Percentiles rank a stretch among this genome's conserved stretches.
Evolutionary conservation across 139 green algal species (phyloP).

Genomic region (Tetradesmus obliquus): DNA sequence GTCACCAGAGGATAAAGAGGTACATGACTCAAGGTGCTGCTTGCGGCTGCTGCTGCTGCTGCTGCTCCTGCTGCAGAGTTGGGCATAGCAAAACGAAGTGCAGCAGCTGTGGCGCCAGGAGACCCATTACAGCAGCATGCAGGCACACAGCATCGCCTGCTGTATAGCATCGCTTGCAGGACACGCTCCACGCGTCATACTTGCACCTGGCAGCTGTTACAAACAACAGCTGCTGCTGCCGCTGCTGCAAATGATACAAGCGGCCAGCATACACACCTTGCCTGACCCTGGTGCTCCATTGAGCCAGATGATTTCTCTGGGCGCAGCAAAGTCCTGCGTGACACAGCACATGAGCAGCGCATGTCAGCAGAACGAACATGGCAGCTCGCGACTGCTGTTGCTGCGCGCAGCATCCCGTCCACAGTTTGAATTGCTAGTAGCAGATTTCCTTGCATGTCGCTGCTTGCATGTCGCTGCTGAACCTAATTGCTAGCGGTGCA

Average conservation of each 20-base stretch:
- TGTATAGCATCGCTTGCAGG: not conserved
- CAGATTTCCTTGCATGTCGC: too few species aligned
- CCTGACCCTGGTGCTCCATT: constrained; percentile 44
- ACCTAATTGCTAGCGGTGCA: too few species aligned
- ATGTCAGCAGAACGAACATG: not conserved
- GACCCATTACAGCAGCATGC: too few species aligned
- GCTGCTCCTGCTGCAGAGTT: not conserved
- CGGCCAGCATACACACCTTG: constrained; percentile 9
- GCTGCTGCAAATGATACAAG: not conserved
- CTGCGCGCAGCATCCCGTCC: not conserved
- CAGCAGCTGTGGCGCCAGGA: too few species aligned
- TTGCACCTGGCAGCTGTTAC: too few species aligned
- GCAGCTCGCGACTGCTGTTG: not conserved
- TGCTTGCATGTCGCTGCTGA: too few species aligned
- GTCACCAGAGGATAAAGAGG: not conserved
- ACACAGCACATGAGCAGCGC: not conserved
- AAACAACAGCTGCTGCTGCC: not conserved
- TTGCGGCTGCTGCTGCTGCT: not conserved
- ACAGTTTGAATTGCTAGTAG: too few species aligned
- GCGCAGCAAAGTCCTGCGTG: constrained; percentile 28
- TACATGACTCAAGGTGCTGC: too few species aligned
- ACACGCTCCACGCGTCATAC: too few species aligned
- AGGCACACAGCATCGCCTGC: not conserved
- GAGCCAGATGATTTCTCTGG: constrained; percentile 40
- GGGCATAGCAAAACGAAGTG: too few species aligned